Conservation (phyloP, 2,329 filamentous ascomycete genomes). For the Calonectria pseudoturangicola region DNA sequence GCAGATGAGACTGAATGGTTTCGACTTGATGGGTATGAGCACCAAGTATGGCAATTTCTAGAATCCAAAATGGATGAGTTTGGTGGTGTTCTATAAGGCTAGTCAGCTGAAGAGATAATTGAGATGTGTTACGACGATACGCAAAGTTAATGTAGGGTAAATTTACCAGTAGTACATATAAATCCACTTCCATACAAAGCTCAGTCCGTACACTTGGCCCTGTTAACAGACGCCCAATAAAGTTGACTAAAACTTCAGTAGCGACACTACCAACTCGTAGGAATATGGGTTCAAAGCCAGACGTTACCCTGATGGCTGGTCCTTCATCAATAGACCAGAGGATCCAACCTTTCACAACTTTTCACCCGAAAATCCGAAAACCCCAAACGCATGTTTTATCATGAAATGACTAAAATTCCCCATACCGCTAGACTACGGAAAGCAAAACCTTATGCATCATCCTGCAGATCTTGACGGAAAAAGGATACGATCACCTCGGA, state of each 20-base stretch:
- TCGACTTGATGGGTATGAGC: background rate
- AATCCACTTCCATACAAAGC: too few species aligned
- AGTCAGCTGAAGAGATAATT: background rate
- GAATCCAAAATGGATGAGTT: conserved; percentile 13
- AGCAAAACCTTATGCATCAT: background rate
- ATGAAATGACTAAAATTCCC: background rate
- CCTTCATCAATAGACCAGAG: too few species aligned
- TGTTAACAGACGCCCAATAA: too few species aligned
- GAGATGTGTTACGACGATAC: background rate
- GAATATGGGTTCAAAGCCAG: too few species aligned
- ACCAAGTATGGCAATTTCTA: conserved; percentile 14
- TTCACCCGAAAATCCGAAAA: background rate
- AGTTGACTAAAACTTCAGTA: too few species aligned
- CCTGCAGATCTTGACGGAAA: background rate
- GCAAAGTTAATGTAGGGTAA: background rate
- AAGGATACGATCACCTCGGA: background rate
- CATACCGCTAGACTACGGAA: background rate
- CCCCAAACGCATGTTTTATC: background rate
- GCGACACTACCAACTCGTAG: too few species aligned
- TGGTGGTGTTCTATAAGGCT: background rate
- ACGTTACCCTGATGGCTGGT: too few species aligned
- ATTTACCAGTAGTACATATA: background rate
- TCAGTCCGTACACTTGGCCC: too few species aligned
- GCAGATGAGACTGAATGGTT: conserved; percentile 3
- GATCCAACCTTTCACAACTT: too few species aligned